Percentiles rank a stretch among this genome's conserved stretches.
Evolutionary conservation across 2,329 filamentous ascomycete species (phyloP).

Genomic region (Cladorrhinum sp.): DNA sequence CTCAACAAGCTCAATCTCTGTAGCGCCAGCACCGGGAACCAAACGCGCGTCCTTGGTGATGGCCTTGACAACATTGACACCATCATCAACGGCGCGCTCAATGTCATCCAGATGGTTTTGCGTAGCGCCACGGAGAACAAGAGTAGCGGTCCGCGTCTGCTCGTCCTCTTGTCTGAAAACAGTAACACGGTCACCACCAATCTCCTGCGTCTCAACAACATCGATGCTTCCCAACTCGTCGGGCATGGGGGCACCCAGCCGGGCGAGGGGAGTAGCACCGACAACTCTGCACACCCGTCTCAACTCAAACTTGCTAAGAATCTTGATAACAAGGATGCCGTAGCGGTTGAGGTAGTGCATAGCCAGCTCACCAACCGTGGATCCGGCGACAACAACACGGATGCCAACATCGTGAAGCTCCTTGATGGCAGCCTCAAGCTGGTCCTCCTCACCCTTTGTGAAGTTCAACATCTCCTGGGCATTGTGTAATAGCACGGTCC

Average conservation of each 20-base stretch:
- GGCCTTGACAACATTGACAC: slow-evolving; percentile 97
- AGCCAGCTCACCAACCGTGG: slow-evolving; percentile 91
- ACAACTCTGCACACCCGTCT: slow-evolving; percentile 93
- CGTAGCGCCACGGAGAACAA: slow-evolving; percentile 91
- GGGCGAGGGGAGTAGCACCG: slow-evolving; percentile 91
- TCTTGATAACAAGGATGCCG: slow-evolving; percentile 92
- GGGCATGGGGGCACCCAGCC: slow-evolving; percentile 97
- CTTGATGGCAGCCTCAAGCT: slow-evolving; percentile 89
- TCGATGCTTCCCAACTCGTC: slow-evolving; percentile 97
- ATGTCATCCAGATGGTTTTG: slow-evolving; percentile 98
- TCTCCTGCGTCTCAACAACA: slow-evolving; percentile 94
- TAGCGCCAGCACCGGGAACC: slow-evolving; percentile 90
- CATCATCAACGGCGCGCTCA: slow-evolving; percentile 94
- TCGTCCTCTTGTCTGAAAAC: slow-evolving; percentile 97
- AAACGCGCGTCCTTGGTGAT: slow-evolving; percentile 90
- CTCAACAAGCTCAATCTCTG: slow-evolving; percentile 91
- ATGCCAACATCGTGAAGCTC: slow-evolving; percentile 92
- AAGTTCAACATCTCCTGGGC: slow-evolving; percentile 99
- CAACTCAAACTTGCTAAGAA: slow-evolving; percentile 97
- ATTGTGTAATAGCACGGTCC: slow-evolving; percentile 93
- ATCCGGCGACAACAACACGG: slow-evolving; percentile 86
- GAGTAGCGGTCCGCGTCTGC: slow-evolving; percentile 84
- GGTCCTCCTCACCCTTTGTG: slow-evolving; percentile 91
- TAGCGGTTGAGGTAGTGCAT: slow-evolving; percentile 98
- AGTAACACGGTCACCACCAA: slow-evolving; percentile 95